These are phyloP conservation scores for Litchi chinensis DNA, from an alignment of 345 rosid species.

Conservation along the genomic window DNA sequence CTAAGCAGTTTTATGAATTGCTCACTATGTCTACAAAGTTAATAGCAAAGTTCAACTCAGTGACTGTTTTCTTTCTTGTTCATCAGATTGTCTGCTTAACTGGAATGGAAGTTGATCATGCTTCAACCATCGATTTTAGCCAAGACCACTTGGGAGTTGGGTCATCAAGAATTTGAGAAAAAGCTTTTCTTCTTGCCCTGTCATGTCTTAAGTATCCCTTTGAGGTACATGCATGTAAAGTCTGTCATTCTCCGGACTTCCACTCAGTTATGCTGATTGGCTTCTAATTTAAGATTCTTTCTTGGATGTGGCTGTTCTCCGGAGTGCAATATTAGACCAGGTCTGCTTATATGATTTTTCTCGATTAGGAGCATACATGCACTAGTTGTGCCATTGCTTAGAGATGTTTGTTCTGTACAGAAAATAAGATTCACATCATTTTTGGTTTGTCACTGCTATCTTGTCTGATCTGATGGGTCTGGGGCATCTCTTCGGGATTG, in stretches of 20 bases:
- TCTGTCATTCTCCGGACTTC: neutral
- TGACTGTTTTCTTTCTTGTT: conserved; percentile 2
- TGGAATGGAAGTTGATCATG: neutral
- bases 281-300: neutral
- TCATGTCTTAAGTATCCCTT: neutral
- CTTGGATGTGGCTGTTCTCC: neutral
- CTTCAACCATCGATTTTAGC: neutral
- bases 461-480: neutral
- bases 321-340: neutral
- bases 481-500: neutral
- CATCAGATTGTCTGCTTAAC: conserved; percentile 26
- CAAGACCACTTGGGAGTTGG: neutral
- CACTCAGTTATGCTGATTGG: neutral
- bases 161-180: conserved; percentile 8
- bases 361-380: neutral
- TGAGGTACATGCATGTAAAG: neutral
- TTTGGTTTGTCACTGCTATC: neutral
- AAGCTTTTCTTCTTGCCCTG: too few species aligned
- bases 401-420: conserved; percentile 14
- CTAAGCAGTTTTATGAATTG: neutral
- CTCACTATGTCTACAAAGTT: neutral
- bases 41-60: neutral
- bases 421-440: too few species aligned
- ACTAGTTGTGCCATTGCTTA: conserved; percentile 3
- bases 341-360: neutral